Percentiles rank a stretch among this genome's conserved stretches.
Conservation (phyloP, 2,329 filamentous ascomycete species). For the Nemania serpens region DNA sequence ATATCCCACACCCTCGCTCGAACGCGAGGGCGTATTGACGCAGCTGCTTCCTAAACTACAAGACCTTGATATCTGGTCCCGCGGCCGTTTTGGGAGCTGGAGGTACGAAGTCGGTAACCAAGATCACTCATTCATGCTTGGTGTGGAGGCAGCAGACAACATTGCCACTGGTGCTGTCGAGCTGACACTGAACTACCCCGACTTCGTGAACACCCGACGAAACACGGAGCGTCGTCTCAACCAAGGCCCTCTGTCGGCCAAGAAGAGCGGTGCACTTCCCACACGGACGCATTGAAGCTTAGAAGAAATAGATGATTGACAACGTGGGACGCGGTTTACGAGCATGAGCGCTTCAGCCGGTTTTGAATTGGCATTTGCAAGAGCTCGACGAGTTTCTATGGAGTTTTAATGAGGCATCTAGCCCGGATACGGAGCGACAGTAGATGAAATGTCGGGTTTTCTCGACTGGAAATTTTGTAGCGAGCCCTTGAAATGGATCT, state of each 20-base stretch:
- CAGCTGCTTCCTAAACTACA: slow-evolving; percentile 92
- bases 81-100: slow-evolving; percentile 97
- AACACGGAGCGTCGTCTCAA: slow-evolving; percentile 69
- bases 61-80: slow-evolving; percentile 88
- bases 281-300: slow-evolving; percentile 29
- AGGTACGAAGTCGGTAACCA: slow-evolving; percentile 95
- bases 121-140: slow-evolving; percentile 97
- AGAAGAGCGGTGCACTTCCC: slow-evolving; percentile 48
- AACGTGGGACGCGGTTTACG: slow-evolving; percentile 6
- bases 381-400: slow-evolving; percentile 28
- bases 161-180: slow-evolving; percentile 88
- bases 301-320: slow-evolving; percentile 10
- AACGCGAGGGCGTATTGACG: slow-evolving; percentile 93
- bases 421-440: slow-evolving; percentile 26
- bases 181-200: slow-evolving; percentile 93
- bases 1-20: slow-evolving; percentile 92
- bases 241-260: slow-evolving; percentile 46
- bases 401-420: slow-evolving; percentile 34
- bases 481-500: slow-evolving; percentile 18
- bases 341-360: slow-evolving; percentile 15
- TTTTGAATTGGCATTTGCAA: slow-evolving; percentile 13
- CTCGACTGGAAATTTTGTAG: slow-evolving; percentile 31
- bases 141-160: slow-evolving; percentile 90
- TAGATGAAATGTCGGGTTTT: slow-evolving; percentile 30
- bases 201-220: slow-evolving; percentile 83